Conservation (phyloP, 345 rosid species). For the Arabidopsis arenosa region DNA sequence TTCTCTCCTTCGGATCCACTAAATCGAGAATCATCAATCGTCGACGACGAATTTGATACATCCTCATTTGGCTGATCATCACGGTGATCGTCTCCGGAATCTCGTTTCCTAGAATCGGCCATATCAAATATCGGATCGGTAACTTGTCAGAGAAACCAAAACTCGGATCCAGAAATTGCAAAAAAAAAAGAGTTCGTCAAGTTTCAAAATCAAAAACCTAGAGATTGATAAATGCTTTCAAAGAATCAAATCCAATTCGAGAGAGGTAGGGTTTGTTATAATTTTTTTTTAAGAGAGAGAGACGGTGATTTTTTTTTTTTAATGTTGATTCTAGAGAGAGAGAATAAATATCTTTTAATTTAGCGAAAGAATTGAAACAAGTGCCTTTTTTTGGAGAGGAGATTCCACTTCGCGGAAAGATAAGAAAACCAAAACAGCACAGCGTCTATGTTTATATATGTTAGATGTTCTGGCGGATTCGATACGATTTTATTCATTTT, state of each 20-base stretch:
- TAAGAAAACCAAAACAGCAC: neutral
- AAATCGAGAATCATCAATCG: slow-evolving; percentile 33
- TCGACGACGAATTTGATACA: slow-evolving; percentile 34
- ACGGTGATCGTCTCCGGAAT: slow-evolving; percentile 44
- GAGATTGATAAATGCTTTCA: slow-evolving; percentile 10
- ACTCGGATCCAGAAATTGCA: slow-evolving; percentile 35
- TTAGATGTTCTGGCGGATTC: slow-evolving; percentile 27
- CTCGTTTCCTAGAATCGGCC: slow-evolving; percentile 59
- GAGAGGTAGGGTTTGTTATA: neutral
- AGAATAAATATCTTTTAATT: slow-evolving; percentile 12
- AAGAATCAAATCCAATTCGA: slow-evolving; percentile 28
- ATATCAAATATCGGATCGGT: slow-evolving; percentile 52
- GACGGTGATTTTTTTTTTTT: neutral
- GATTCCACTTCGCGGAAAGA: slow-evolving; percentile 32
- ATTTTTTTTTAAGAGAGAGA: neutral
- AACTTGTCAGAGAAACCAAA: slow-evolving; percentile 9
- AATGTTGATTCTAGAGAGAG: neutral
- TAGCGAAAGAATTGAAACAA: slow-evolving; percentile 16
- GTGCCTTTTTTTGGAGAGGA: slow-evolving; percentile 6
- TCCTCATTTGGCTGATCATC: slow-evolving; percentile 51
- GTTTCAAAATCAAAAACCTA: slow-evolving; percentile 15
- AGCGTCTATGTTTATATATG: slow-evolving; percentile 13
- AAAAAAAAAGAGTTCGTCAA: neutral
- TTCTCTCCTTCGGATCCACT: slow-evolving; percentile 52
- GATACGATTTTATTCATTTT: slow-evolving; percentile 9